Percentiles rank a stretch among this genome's conserved stretches.
These are phyloP conservation scores for Elongisporangium prolatum DNA, from an alignment of 352 stramenopile species.

Conservation along the genomic window DNA sequence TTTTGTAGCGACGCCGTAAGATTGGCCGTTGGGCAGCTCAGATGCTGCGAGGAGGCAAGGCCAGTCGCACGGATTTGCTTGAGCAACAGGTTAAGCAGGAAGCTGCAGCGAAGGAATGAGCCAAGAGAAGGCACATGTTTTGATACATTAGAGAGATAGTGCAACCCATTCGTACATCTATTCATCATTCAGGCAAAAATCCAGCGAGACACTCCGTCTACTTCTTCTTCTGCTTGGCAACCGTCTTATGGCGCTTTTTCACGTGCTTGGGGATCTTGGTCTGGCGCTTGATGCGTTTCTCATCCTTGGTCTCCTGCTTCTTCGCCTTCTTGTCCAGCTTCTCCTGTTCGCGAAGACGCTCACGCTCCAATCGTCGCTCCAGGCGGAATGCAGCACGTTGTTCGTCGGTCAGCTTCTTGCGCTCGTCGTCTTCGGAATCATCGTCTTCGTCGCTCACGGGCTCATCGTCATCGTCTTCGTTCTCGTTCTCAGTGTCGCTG, in stretches of 20 bases:
- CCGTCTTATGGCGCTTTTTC: conserved; percentile 97
- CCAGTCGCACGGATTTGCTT: conserved; percentile 69
- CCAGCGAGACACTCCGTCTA: conserved; percentile 6
- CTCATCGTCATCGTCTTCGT: conserved; percentile 21
- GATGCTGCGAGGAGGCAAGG: conserved; percentile 75
- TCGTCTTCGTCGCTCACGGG: conserved; percentile 11
- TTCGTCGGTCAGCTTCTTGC: conserved; percentile 63
- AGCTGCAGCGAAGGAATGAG: not conserved
- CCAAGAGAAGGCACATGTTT: not conserved
- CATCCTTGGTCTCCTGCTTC: conserved; percentile 95
- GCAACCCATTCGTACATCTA: not conserved
- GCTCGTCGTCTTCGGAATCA: conserved; percentile 42
- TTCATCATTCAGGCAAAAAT: not conserved
- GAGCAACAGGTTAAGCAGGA: conserved; percentile 31
- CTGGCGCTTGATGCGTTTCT: conserved; percentile 90
- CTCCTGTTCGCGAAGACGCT: conserved; percentile 44
- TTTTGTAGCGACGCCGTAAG: conserved; percentile 54
- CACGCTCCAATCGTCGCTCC: conserved; percentile 70
- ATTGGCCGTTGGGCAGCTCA: conserved; percentile 83
- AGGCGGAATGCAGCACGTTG: conserved; percentile 82
- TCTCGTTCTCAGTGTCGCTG: conserved; percentile 14
- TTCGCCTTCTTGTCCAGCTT: conserved; percentile 89
- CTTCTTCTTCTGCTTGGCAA: conserved; percentile 90
- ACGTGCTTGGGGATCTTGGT: conserved; percentile 99
- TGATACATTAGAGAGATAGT: not conserved